Base-by-base conservation (phyloP, 2,329 filamentous ascomycete genomes). In the Geosmithia flava region DNA sequence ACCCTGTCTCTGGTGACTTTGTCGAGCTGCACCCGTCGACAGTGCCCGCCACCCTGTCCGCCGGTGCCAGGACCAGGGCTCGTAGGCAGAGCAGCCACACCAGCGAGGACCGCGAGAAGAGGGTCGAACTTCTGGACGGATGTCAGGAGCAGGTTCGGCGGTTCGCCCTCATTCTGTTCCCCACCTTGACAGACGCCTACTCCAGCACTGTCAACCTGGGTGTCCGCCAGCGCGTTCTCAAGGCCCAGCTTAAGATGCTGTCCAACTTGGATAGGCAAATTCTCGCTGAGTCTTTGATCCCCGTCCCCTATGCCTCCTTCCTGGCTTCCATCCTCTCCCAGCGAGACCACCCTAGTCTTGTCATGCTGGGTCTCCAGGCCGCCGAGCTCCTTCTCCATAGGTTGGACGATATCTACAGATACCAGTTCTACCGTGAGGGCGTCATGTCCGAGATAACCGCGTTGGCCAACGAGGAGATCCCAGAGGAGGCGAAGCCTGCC, bases 171-270 rank as follows among this genome's bases (percentile, higher is more conserved):
- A 93, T 98, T 50, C 74, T 98, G 11, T 85, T 98, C 53, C 93
- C 93, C 1, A 98, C 93, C 2, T 70, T 98, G 52, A 97, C 93
- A 29, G 90, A 98, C 62, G 91, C 90, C 1, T 98, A 95, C 60
- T 96, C 93, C 11, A 97, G 93, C 64, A 98, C 93, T 0, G 91
- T 98, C 53, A 98, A 98, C 59, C 69, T 97, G 16, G 88, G 81
- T 49, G 93, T 98, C 41, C 85, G 94, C 20, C 88, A 97, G 61
- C 96, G 95, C 66, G 93, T 98, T 2, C 74, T 98, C 33, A 87
- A 81, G 19, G 93, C 91, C n/a, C 93, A 98, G 59, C 70, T 97
- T 43, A 97, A 97, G 68, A 97, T 98, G 88, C 76, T 98, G 10
- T 95, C 89, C 13, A 95, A 96, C 54, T 69, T 98, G n/a, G 88